These are phyloP conservation scores for Sporothrix humicola DNA, from an alignment of 2,329 filamentous ascomycete genomes.

Conservation along the genomic window DNA sequence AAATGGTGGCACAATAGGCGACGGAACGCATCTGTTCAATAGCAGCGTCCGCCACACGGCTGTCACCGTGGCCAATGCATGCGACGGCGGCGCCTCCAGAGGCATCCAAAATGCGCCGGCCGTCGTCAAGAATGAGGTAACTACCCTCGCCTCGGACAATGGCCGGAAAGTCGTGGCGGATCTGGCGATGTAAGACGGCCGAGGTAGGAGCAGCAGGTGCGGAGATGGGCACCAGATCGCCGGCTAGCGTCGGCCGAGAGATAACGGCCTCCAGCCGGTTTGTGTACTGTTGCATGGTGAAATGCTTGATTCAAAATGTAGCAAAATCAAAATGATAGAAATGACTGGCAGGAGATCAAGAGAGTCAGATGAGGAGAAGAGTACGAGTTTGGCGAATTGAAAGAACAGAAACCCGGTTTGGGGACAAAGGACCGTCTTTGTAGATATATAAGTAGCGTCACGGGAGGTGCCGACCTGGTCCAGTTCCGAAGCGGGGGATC, in stretches of 20 bases:
- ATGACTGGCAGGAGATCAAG: neutral
- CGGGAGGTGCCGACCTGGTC: constrained; percentile 21
- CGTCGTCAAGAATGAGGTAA: constrained; percentile 50
- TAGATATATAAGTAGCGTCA: constrained; percentile 6
- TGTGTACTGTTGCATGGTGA: constrained; percentile 11
- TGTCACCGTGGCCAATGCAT: constrained; percentile 54
- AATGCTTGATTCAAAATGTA: neutral
- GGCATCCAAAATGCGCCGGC: constrained; percentile 52
- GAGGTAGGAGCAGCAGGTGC: constrained; percentile 39
- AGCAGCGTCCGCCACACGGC: constrained; percentile 50
- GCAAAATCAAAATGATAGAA: neutral
- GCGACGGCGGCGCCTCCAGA: constrained; percentile 55
- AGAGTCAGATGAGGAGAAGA: neutral
- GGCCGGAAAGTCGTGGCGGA: constrained; percentile 45
- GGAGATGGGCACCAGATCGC: neutral
- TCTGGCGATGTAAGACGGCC: constrained; percentile 49
- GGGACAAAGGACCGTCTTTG: constrained; percentile 1
- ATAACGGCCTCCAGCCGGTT: neutral
- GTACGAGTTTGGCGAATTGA: neutral
- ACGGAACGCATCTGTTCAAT: constrained; percentile 49
- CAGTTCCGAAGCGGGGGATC: constrained; percentile 14
- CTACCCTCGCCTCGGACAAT: constrained; percentile 47
- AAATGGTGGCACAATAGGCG: constrained; percentile 52
- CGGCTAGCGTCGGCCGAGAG: neutral
- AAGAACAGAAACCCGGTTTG: neutral